Conservation (phyloP, 768 basidiomycete species). For the Hysterangium stoloniferum region DNA sequence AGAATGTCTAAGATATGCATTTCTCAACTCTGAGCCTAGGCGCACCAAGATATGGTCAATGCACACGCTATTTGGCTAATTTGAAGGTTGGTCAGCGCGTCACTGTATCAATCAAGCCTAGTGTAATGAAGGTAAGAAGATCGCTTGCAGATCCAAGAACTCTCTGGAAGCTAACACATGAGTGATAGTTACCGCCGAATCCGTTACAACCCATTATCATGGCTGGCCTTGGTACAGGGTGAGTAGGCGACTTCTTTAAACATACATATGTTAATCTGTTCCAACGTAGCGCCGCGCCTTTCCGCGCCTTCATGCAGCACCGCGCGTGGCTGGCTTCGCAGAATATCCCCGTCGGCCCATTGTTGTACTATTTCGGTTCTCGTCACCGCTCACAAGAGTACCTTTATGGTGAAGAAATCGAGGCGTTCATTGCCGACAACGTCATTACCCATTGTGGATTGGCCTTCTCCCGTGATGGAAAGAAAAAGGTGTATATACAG, state of each 20-base stretch:
- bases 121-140: slow-evolving; percentile 87
- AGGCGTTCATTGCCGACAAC: slow-evolving; percentile 81
- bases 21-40: slow-evolving; percentile 36
- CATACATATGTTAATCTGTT: background rate
- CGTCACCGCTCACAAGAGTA: slow-evolving; percentile 94
- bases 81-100: slow-evolving; percentile 85
- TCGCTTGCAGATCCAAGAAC: background rate
- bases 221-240: slow-evolving; percentile 95
- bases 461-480: slow-evolving; percentile 92
- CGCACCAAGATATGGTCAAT: slow-evolving; percentile 78
- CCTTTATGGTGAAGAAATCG: slow-evolving; percentile 93
- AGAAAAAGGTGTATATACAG: slow-evolving; percentile 95
- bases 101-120: slow-evolving; percentile 96
- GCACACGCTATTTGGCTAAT: slow-evolving; percentile 87
- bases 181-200: slow-evolving; percentile 66
- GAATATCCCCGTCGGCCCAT: slow-evolving; percentile 77
- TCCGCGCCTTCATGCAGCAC: slow-evolving; percentile 98
- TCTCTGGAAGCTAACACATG: background rate
- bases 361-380: slow-evolving; percentile 98
- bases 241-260: slow-evolving; percentile 9
- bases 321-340: slow-evolving; percentile 75
- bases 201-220: slow-evolving; percentile 90
- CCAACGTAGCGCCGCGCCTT: slow-evolving; percentile 66
- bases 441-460: slow-evolving; percentile 86
- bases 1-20: background rate